Conservation (phyloP, 2,329 filamentous ascomycete genomes). For the Cladosporium sp. region DNA sequence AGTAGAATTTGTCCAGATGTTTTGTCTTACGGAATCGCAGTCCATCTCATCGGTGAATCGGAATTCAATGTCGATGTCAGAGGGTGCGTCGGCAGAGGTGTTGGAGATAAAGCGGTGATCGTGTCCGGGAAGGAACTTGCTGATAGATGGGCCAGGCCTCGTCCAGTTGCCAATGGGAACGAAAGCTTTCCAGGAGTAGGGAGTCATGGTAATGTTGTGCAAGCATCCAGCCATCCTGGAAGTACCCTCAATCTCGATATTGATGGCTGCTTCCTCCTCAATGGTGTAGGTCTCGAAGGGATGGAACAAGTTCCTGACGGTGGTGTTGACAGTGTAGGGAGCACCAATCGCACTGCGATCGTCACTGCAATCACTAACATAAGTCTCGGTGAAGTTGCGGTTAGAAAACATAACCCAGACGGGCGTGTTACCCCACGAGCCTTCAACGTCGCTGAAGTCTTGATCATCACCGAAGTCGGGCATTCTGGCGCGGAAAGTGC, state of each 20-base stretch:
- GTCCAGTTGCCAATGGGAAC: slow-evolving; percentile 50
- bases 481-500: slow-evolving; percentile 42
- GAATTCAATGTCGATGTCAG: slow-evolving; percentile 45
- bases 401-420: slow-evolving; percentile 53
- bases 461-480: slow-evolving; percentile 37
- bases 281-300: slow-evolving; percentile 55
- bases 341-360: slow-evolving; percentile 49
- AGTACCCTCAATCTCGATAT: slow-evolving; percentile 40
- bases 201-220: slow-evolving; percentile 46
- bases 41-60: slow-evolving; percentile 59
- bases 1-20: slow-evolving; percentile 50
- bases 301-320: slow-evolving; percentile 59
- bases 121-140: slow-evolving; percentile 57
- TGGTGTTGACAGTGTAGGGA: slow-evolving; percentile 50
- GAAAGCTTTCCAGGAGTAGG: slow-evolving; percentile 57
- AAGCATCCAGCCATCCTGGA: slow-evolving; percentile 53
- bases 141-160: slow-evolving; percentile 53
- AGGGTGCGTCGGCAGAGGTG: slow-evolving; percentile 17
- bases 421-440: slow-evolving; percentile 39
- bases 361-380: slow-evolving; percentile 54
- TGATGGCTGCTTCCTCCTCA: slow-evolving; percentile 40
- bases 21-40: slow-evolving; percentile 50
- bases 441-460: slow-evolving; percentile 48
- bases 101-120: slow-evolving; percentile 53
- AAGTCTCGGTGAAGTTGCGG: slow-evolving; percentile 45